Percentiles rank a stretch among this genome's conserved stretches.
phyloP scores from a whole-genome alignment of 306 rosid species.

The Inga oerstediana region DNA sequence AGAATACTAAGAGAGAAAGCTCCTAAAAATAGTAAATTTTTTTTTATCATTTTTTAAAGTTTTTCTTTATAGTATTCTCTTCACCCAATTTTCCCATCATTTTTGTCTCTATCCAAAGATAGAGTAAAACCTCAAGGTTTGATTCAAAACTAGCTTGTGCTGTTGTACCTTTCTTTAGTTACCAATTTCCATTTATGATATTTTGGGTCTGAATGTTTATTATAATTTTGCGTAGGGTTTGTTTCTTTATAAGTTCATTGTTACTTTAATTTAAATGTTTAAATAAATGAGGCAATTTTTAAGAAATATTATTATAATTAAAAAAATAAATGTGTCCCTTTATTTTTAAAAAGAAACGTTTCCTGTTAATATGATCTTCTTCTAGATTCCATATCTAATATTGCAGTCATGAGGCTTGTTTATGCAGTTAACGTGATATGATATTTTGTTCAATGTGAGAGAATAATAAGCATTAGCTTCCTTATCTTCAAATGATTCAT shows the following conservation, averaged over 20 bases:
- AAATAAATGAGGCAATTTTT: neutral
- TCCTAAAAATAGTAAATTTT: no score
- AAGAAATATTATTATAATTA: constrained; percentile 39
- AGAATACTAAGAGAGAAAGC: no score
- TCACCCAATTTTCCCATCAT: no score
- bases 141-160: neutral
- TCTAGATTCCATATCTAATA: constrained; percentile 36
- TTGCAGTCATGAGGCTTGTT: neutral
- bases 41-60: no score
- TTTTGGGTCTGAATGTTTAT: neutral
- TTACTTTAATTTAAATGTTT: neutral
- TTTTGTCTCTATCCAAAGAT: no score
- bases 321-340: constrained; percentile 21
- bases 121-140: neutral
- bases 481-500: constrained; percentile 19
- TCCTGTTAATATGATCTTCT: constrained; percentile 9
- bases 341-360: constrained; percentile 10
- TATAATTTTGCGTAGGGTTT: neutral
- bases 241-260: neutral
- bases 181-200: neutral
- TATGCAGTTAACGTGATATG: constrained; percentile 19
- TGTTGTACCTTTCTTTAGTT: neutral
- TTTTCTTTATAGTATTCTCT: no score
- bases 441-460: constrained; percentile 17
- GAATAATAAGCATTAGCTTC: neutral